Base-by-base conservation (phyloP, 1,139 yeast species). In the Hyphopichia pseudoburtonii region DNA sequence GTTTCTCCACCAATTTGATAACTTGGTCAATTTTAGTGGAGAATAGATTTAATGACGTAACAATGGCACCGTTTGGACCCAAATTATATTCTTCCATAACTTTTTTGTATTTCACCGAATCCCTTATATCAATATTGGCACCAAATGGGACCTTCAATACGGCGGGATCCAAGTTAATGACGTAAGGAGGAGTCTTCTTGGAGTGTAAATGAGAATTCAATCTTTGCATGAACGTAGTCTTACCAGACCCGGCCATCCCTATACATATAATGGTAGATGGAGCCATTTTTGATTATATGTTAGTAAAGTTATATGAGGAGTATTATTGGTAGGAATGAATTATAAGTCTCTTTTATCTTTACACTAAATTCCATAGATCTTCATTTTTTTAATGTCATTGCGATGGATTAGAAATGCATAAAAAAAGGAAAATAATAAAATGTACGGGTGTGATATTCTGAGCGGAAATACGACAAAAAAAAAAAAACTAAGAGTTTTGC, bases 1-100 rank as follows among this genome's bases (percentile, higher is more conserved):
- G 77, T 55, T 88, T 88, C 54, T 90, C 96, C 16, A 90, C 86
- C 33, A 94, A 70, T 33, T 78, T 76, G 41, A 94, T 80, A 6
- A 94, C 97, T 63, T 94, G 98, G 57, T 94, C 99, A 40, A 94
- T 88, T 62, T 94, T 94, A 19, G 99, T 94, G 36, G 96, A 73
- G 55, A 94, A 94, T 39, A 94, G 67, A 56, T 94, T 94, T 44
- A 94, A 70, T 12, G 96, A 87, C 0, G 98, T 94, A 48, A 94
- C 96, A 56, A 94, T 94, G 5, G 98, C 97, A 36, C 99, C 99
- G 57, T 94, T 94, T 8, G 99, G 99, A 0, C 99, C 99, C 41
- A 94, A 64, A 44, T 86, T 86, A 57, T 92, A 86, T 45, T 78
- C 79, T 52, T 89, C 94, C 97, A 92, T 92, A 29, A 94, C 98